These are phyloP conservation scores for Colletotrichum spinosum DNA, from an alignment of 2,329 filamentous ascomycete genomes.

Conservation along the genomic window DNA sequence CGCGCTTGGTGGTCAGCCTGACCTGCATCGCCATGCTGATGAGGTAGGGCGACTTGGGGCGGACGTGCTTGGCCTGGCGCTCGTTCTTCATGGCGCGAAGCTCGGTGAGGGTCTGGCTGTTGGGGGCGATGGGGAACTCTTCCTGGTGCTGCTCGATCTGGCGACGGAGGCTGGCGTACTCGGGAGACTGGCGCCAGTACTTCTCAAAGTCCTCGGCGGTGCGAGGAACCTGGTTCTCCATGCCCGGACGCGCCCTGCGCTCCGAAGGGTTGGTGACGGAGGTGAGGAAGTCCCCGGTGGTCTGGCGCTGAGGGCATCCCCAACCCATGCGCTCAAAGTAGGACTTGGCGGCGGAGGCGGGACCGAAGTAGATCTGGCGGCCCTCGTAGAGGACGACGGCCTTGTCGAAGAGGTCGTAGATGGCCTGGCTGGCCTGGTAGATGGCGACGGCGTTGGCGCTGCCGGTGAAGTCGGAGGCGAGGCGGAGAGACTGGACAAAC, in stretches of 20 bases:
- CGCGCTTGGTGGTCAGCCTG: slow-evolving; percentile 60
- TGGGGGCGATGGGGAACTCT: slow-evolving; percentile 55
- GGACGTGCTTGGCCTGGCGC: slow-evolving; percentile 64
- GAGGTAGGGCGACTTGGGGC: slow-evolving; percentile 68
- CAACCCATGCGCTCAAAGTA: slow-evolving; percentile 80
- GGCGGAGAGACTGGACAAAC: slow-evolving; percentile 75
- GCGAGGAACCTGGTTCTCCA: slow-evolving; percentile 71
- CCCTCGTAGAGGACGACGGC: slow-evolving; percentile 81
- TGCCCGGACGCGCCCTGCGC: slow-evolving; percentile 65
- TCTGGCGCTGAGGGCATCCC: slow-evolving; percentile 74
- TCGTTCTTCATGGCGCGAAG: slow-evolving; percentile 61
- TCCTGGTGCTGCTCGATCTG: slow-evolving; percentile 65
- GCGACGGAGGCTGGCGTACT: slow-evolving; percentile 54
- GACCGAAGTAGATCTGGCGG: slow-evolving; percentile 81
- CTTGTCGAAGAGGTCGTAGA: slow-evolving; percentile 82
- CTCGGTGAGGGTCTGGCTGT: slow-evolving; percentile 51
- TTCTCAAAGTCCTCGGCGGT: slow-evolving; percentile 77
- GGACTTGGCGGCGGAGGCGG: slow-evolving; percentile 65
- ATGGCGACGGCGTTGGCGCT: slow-evolving; percentile 75
- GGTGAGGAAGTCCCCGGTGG: slow-evolving; percentile 77
- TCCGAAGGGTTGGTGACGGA: slow-evolving; percentile 75
- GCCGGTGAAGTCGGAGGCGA: slow-evolving; percentile 72
- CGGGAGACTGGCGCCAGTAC: slow-evolving; percentile 58
- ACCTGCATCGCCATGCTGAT: slow-evolving; percentile 67
- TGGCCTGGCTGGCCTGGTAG: slow-evolving; percentile 77